Conservation (phyloP, 805 yeast species). For the Nakazawaea ishiwadae region DNA sequence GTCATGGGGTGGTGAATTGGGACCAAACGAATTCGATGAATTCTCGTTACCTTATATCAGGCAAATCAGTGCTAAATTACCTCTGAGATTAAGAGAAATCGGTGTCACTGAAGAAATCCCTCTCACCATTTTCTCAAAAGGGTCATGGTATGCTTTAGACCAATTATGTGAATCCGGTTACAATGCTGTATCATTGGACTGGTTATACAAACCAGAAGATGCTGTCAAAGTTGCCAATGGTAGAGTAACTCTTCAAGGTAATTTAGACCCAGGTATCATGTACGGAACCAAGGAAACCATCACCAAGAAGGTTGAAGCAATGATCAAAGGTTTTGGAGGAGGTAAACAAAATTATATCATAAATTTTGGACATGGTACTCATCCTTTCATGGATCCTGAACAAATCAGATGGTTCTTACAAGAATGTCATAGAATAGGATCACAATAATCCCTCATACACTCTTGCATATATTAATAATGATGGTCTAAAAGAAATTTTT, state of each 20-base stretch:
- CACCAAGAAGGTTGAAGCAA: slow-evolving; percentile 72
- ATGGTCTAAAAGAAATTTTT: no score
- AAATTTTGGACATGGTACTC: slow-evolving; percentile 98
- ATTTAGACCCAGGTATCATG: slow-evolving; percentile 91
- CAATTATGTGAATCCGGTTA: slow-evolving; percentile 78
- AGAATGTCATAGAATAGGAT: slow-evolving; percentile 82
- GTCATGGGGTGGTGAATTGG: slow-evolving; percentile 96
- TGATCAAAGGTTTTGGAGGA: slow-evolving; percentile 92
- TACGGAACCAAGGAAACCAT: slow-evolving; percentile 86
- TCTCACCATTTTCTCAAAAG: slow-evolving; percentile 87
- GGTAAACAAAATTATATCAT: slow-evolving; percentile 89
- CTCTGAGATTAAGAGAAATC: slow-evolving; percentile 61
- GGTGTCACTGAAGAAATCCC: slow-evolving; percentile 75
- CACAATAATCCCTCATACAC: slow-evolving; percentile 26
- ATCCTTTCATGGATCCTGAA: slow-evolving; percentile 95
- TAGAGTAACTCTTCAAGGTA: slow-evolving; percentile 87
- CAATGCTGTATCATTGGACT: slow-evolving; percentile 87
- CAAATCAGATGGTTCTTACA: slow-evolving; percentile 78
- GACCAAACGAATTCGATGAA: slow-evolving; percentile 82
- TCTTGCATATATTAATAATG: no score
- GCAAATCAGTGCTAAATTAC: slow-evolving; percentile 68
- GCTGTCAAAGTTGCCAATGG: slow-evolving; percentile 74
- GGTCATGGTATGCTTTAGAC: slow-evolving; percentile 95
- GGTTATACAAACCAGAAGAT: slow-evolving; percentile 81
- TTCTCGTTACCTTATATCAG: slow-evolving; percentile 85